Evolutionary conservation across 2,329 filamentous ascomycete species (phyloP), one percentile per base, ranked within the genome.

Genomic region (Alternaria triticimaculans): DNA sequence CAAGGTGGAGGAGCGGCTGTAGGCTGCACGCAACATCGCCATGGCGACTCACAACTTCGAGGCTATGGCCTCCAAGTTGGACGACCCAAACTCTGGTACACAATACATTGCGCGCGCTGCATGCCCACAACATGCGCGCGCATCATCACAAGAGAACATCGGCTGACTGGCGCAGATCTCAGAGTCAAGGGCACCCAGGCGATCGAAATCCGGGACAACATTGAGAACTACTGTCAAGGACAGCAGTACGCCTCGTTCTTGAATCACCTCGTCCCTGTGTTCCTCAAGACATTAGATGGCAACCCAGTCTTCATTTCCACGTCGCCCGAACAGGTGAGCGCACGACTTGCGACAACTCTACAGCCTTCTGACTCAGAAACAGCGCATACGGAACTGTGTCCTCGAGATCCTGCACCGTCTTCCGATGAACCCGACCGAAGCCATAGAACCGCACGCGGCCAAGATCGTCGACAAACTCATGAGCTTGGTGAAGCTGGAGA

Each of bases 381-480:
- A 96, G 94, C 75, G 78, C 88, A 85, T 99, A 69, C 93, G 96
- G 68, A 96, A 96, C 78, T 96, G 92, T 78, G 88, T 97, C 53
- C 90, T 99, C 71, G 96, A 99, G 81, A 97, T 97, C 71, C 86
- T 99, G 28, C 94, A 98, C 81, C 90, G 96, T 67, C 82, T 99
- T 86, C 94, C 81, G 72, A 90, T 84, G 86, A 88, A 86, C 43
- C 90, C 93, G 2, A 82, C 89, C 58, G 94, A 97, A 73, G 89
- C 89, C 1, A 90, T 97, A 81, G 94, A 98, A 78, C 92, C 90
- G 1, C 96, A 95, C 80, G 94, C 95, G 43, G 87, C 90, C 68
- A 93, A 96, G 77, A 90, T 97, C 64, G 93, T 97, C 63, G 94
- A 97, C 76, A 86, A 97, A 69, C 86, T 98, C 67, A 95, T 98